phyloP scores from a whole-genome alignment of 108 stramenopile genomes.

The Nitzschia sp. region DNA sequence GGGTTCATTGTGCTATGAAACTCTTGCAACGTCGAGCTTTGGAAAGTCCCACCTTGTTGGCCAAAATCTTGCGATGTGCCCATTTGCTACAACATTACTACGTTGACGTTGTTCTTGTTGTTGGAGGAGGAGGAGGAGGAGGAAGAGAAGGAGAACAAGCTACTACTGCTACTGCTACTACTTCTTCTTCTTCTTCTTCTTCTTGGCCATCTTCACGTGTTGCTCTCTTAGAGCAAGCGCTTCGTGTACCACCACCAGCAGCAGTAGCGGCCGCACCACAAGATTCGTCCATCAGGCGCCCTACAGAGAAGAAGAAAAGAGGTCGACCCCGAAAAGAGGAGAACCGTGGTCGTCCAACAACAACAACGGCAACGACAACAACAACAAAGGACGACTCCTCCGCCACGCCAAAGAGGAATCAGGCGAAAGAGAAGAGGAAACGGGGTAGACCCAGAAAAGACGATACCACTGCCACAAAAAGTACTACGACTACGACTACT shows the following conservation, averaged over 20 bases:
- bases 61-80: background rate
- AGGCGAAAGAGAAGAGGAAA: background rate
- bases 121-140: background rate
- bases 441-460: background rate
- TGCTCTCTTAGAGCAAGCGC: background rate
- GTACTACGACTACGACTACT: background rate
- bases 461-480: background rate
- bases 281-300: too few relatives aligned
- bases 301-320: too few relatives aligned
- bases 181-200: background rate
- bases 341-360: too few relatives aligned
- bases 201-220: background rate
- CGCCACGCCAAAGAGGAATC: background rate
- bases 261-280: too few relatives aligned
- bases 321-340: too few relatives aligned
- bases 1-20: constrained; percentile 6
- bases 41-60: background rate
- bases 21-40: background rate
- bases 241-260: background rate
- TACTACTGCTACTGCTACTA: background rate
- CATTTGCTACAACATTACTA: background rate
- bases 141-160: background rate
- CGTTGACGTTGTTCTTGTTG: background rate
- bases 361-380: background rate
- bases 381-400: background rate